Percentiles rank a stretch among this genome's conserved stretches.
Evolutionary conservation across 2,329 filamentous ascomycete species (phyloP).

Genomic region (Colletotrichum aenigma): DNA sequence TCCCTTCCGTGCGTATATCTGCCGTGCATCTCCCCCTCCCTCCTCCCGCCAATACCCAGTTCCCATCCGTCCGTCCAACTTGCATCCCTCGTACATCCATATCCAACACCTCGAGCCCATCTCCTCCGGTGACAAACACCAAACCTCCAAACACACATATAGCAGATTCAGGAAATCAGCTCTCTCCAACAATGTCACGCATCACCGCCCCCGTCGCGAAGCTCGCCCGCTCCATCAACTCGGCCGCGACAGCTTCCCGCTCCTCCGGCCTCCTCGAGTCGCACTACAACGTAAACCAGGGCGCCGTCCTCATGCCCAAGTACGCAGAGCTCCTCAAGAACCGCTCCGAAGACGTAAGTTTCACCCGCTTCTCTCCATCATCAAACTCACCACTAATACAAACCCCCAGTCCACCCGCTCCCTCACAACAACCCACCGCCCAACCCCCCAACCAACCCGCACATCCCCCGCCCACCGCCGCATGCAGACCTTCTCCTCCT

Average conservation of each 20-base stretch:
- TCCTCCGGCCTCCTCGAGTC: slow-evolving; percentile 34
- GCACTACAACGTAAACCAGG: slow-evolving; percentile 32
- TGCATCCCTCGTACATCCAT: background rate
- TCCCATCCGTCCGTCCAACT: background rate
- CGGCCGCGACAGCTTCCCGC: slow-evolving; percentile 40
- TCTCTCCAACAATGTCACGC: slow-evolving; percentile 46
- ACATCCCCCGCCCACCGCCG: slow-evolving; percentile 47
- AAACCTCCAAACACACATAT: background rate
- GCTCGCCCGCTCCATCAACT: slow-evolving; percentile 50
- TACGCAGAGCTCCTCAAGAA: slow-evolving; percentile 50
- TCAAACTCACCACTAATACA: slow-evolving; percentile 21
- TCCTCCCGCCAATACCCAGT: background rate
- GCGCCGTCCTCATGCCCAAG: slow-evolving; percentile 48
- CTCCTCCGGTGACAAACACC: background rate
- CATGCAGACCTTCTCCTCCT: slow-evolving; percentile 67
- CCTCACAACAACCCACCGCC: slow-evolving; percentile 53
- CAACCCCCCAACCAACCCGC: slow-evolving; percentile 46
- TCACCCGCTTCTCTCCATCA: no score
- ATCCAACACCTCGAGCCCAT: background rate
- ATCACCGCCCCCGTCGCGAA: slow-evolving; percentile 54
- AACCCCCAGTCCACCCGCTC: slow-evolving; percentile 35
- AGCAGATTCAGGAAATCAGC: background rate
- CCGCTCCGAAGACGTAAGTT: slow-evolving; percentile 43
- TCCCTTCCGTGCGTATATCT: slow-evolving; percentile 18
- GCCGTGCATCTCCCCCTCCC: slow-evolving; percentile 5